These are phyloP conservation scores for Metschnikowia baotianmanensis DNA, from an alignment of 805 yeast species.

Conservation along the genomic window DNA sequence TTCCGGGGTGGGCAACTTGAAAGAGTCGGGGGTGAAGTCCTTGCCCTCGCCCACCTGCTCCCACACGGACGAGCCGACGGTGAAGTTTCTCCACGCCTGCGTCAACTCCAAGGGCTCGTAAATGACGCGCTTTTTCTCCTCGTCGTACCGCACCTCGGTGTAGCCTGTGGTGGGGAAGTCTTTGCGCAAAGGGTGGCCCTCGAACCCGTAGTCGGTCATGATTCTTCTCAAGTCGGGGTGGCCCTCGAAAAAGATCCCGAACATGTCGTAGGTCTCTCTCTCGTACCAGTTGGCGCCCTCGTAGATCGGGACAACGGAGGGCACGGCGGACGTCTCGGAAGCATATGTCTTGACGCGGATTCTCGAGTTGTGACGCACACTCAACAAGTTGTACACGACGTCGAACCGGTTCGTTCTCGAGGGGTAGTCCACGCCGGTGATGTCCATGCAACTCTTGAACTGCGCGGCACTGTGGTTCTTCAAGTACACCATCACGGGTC, in stretches of 20 bases:
- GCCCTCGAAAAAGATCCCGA: slow-evolving; percentile 82
- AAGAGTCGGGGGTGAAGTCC: slow-evolving; percentile 76
- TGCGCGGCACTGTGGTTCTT: slow-evolving; percentile 79
- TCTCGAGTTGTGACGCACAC: slow-evolving; percentile 81
- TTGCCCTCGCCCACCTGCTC: slow-evolving; percentile 88
- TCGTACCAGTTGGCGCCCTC: slow-evolving; percentile 90
- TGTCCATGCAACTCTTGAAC: slow-evolving; percentile 73
- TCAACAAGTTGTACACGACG: slow-evolving; percentile 78
- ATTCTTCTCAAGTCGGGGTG: slow-evolving; percentile 89
- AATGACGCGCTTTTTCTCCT: slow-evolving; percentile 84
- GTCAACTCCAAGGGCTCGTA: slow-evolving; percentile 89
- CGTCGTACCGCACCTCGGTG: slow-evolving; percentile 87
- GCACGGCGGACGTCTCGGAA: slow-evolving; percentile 77
- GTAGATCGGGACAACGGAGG: slow-evolving; percentile 67
- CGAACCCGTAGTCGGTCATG: slow-evolving; percentile 89
- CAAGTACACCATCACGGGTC: slow-evolving; percentile 69
- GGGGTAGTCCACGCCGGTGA: slow-evolving; percentile 87
- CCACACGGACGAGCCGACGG: slow-evolving; percentile 87
- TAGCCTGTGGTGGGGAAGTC: slow-evolving; percentile 93
- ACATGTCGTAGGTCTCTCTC: slow-evolving; percentile 85
- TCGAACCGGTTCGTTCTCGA: slow-evolving; percentile 81
- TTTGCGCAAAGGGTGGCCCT: slow-evolving; percentile 87
- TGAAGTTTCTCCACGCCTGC: slow-evolving; percentile 88
- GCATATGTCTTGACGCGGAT: slow-evolving; percentile 89
- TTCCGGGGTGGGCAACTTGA: slow-evolving; percentile 79